Evolutionary conservation across 768 basidiomycete genomes (phyloP), one percentile per base, ranked within the genome.

Genomic region (Pleurotus citrinopileatus): DNA sequence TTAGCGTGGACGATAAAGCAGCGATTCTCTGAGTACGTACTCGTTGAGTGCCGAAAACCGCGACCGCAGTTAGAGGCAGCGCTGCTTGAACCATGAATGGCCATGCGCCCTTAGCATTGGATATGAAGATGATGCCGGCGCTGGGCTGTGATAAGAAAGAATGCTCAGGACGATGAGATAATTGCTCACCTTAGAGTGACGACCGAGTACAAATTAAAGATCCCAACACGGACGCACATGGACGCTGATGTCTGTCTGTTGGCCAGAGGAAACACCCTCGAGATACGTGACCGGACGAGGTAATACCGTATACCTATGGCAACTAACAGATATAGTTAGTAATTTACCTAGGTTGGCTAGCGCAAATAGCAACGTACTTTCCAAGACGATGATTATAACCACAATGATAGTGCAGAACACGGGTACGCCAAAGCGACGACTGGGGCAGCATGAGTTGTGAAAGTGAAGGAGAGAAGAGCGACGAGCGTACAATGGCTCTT

Each of bases 71-170:
- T 15, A 83, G 60, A 0, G 83, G 82, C 20, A 84, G 57, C 12
- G 75, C 68, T 26, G 82, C 82, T 48, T 78, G 76, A 12, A 79
- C 64, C 69, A 83, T 72, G 59, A 75, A 78, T 28, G 74, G 68
- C 60, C 73, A 74, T 2, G 67, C 51, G 26, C 52, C 19, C n/a
- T 60, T 48, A 13, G 55, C 53, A 28, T 64, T 59, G 20, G 68
- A 66, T 50, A 77, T 53, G 59, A 73, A 75, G 17, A 71, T 61
- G 51, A 75, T 61, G 22, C 72, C 70, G 15, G 70, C 69, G 13
- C 76, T 78, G 52, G 36, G 23, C 45, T 26, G 12, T 22, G 17
- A 51, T 59, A 6, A 59, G 42, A 12, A 20, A 19, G 25, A 55
- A 4, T 1, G 34, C 8, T 22, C 9, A 2, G 34, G 54, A 2